Base-by-base conservation (phyloP, 2,329 filamentous ascomycete species). In the Aspergillus sp. region DNA sequence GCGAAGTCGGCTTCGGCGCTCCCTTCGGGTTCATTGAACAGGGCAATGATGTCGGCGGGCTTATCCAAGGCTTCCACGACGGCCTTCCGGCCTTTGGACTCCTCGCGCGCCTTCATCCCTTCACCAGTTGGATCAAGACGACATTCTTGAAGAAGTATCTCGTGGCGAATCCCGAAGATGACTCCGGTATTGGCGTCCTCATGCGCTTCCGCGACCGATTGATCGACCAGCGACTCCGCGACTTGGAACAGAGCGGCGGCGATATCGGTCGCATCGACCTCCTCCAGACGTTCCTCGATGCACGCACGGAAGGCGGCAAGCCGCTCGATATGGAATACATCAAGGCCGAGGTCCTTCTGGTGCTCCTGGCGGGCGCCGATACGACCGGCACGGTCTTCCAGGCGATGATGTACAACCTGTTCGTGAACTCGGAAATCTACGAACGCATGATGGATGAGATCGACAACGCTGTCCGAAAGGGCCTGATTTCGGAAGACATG, bases 161-260 rank as follows among this genome's bases (percentile, higher is more conserved):
- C 2, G 77, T 82, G 9, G 78, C 80, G 8, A 77, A 67, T 33
- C 79, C 81, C 0, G 74, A 81, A 44, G 75, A 84, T 32, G 66
- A 80, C 36, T 77, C 73, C 11, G 81, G 80, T 0, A 81, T 83
- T 32, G 81, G 81, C 1, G 76, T 74, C 1, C 60, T 83, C 50
- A 83, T 84, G 79, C 72, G 78, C 8, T 83, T 83, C 64, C 77
- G 81, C 3, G 81, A 84, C 57, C 72, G 73, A 22, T 71, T 84
- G 2, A 75, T 84, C 51, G 61, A 67, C 19, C 66, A 81, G 55
- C 73, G 82, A 0, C 65, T 76, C 20, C 63, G 72, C 22, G 78
- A 81, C 47, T 71, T 82, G 17, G 69, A 76, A 46, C 62, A 68
- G 4, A 79, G 76, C 1, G 78, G 76, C 1, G 78, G 75, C 9